These are phyloP conservation scores for Aspergillus sp. DNA, from an alignment of 2,329 filamentous ascomycete genomes.

Conservation along the genomic window DNA sequence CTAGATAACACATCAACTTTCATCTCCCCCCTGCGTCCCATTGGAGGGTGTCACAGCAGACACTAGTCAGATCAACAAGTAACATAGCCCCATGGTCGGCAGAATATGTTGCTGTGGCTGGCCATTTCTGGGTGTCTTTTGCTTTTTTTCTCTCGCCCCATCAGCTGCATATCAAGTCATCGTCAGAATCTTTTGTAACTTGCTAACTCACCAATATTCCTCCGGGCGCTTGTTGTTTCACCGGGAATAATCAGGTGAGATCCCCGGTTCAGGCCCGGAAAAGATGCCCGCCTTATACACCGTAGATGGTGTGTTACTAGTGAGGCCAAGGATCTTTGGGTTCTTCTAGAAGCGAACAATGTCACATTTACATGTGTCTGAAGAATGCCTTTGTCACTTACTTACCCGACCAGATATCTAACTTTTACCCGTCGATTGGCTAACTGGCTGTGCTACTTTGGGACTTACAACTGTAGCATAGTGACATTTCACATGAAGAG, in stretches of 20 bases:
- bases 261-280: not conserved
- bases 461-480: too few relatives aligned
- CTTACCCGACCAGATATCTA: too few relatives aligned
- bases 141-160: not conserved
- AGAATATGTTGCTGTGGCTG: not conserved
- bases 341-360: not conserved
- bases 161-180: conserved; percentile 6
- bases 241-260: not conserved
- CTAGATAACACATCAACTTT: conserved; percentile 1
- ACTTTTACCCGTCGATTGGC: too few relatives aligned
- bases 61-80: not conserved
- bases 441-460: too few relatives aligned
- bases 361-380: not conserved
- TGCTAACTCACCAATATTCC: too few relatives aligned
- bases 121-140: not conserved
- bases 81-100: not conserved
- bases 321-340: not conserved
- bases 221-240: not conserved
- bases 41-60: not conserved
- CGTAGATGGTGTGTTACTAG: not conserved
- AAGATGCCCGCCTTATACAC: not conserved
- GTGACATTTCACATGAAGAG: too few relatives aligned
- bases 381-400: not conserved
- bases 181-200: not conserved
- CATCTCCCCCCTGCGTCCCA: not conserved